phyloP scores from a whole-genome alignment of 768 basidiomycete genomes.

The Jaapia argillacea region DNA sequence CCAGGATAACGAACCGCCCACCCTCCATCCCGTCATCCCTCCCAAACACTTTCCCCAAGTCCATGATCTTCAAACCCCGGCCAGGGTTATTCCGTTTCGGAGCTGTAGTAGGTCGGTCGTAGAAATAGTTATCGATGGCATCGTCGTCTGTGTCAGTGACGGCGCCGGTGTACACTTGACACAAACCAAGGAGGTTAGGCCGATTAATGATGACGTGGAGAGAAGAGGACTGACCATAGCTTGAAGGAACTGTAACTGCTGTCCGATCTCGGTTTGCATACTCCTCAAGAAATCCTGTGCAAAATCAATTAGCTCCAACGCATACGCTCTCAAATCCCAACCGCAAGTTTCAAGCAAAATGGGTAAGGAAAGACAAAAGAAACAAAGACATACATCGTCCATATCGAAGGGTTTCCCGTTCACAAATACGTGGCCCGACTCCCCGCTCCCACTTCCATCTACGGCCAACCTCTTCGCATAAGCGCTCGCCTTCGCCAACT shows the following conservation, averaged over 20 bases:
- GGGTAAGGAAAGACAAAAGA: not conserved
- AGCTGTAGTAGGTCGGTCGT: conserved; percentile 60
- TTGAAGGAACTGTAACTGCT: conserved; percentile 61
- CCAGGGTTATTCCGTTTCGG: conserved; percentile 39
- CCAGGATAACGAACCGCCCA: too few relatives aligned
- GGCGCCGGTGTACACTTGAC: conserved; percentile 46
- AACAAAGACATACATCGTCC: conserved; percentile 17
- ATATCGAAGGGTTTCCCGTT: conserved; percentile 77
- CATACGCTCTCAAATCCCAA: not conserved
- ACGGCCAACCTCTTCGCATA: too few relatives aligned
- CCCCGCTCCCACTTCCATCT: too few relatives aligned
- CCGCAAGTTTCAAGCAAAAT: too few relatives aligned
- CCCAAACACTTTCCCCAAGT: conserved; percentile 43
- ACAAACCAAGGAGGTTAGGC: conserved; percentile 3
- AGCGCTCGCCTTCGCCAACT: too few relatives aligned
- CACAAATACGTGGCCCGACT: conserved; percentile 70
- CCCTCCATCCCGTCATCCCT: conserved; percentile 27
- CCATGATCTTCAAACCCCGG: conserved; percentile 44
- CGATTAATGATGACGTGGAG: not conserved
- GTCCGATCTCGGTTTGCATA: conserved; percentile 48
- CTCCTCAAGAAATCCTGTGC: conserved; percentile 52
- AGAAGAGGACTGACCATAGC: conserved; percentile 41
- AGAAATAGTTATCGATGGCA: conserved; percentile 71
- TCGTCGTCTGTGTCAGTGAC: conserved; percentile 42
- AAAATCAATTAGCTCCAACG: too few relatives aligned